Conservation (phyloP, 1,284 basidiomycete genomes). For the Ustilago tritici region DNA sequence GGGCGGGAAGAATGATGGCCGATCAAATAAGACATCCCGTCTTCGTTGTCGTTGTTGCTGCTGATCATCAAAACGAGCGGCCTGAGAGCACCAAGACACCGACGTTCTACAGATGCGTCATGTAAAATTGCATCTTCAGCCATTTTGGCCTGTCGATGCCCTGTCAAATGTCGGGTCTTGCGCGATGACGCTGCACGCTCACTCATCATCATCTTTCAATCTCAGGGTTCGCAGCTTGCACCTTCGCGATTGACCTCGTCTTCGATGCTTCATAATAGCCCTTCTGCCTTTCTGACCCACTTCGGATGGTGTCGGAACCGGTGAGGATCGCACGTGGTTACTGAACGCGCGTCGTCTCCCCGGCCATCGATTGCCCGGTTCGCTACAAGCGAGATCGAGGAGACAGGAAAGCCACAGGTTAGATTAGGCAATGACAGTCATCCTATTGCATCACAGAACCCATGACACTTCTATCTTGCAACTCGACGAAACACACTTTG, state of each 20-base stretch:
- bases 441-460: slow-evolving; percentile 2
- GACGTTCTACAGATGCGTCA: not conserved
- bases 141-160: slow-evolving; percentile 6
- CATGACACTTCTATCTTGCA: not conserved
- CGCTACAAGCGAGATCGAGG: not conserved
- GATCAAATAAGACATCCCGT: slow-evolving; percentile 2
- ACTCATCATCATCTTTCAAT: slow-evolving; percentile 11
- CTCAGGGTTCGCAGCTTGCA: not conserved
- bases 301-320: not conserved
- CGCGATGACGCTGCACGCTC: slow-evolving; percentile 14
- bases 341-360: not conserved
- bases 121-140: slow-evolving; percentile 14
- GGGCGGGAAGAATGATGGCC: not conserved
- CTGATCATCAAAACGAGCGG: not conserved
- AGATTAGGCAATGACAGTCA: not conserved
- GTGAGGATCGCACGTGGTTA: slow-evolving; percentile 10
- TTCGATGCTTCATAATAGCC: not conserved
- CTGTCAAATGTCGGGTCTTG: not conserved
- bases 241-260: not conserved
- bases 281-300: not conserved
- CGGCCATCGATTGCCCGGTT: slow-evolving; percentile 9
- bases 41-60: not conserved
- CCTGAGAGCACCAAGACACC: slow-evolving; percentile 6
- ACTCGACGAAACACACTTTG: not conserved
- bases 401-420: not conserved